Conservation (phyloP, 805 yeast genomes). For the Sugiyamaella qingdaonensis region DNA sequence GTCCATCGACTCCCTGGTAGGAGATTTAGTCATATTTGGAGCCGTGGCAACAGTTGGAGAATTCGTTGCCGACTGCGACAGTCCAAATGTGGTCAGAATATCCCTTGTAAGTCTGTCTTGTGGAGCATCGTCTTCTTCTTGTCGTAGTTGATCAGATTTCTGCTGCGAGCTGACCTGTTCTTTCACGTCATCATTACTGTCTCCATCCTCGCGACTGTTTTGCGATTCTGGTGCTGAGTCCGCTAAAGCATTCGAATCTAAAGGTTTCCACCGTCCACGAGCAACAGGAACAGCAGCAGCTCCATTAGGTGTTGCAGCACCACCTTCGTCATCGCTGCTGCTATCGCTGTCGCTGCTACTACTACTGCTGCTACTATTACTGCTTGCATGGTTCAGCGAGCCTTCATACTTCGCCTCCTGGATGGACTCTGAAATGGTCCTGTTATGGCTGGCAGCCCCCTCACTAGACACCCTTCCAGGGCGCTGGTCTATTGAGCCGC, state of each 20-base stretch:
- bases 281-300: neutral
- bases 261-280: slow-evolving; percentile 18
- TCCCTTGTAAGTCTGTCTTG: slow-evolving; percentile 19
- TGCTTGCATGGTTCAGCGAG: neutral
- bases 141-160: neutral
- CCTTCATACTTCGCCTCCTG: slow-evolving; percentile 8
- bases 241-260: slow-evolving; percentile 7
- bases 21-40: neutral
- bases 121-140: neutral
- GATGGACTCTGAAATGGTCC: slow-evolving; percentile 15
- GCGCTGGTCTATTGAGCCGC: slow-evolving; percentile 8
- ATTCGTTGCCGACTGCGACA: slow-evolving; percentile 1
- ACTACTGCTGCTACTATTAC: neutral
- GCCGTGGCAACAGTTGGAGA: slow-evolving; percentile 2
- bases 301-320: neutral
- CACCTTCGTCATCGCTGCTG: slow-evolving; percentile 3
- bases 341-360: neutral
- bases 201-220: no score
- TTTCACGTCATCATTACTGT: no score
- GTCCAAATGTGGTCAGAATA: slow-evolving; percentile 14
- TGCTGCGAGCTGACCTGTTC: neutral
- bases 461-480: slow-evolving; percentile 12
- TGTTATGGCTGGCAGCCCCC: slow-evolving; percentile 14
- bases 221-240: neutral
- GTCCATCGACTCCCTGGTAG: neutral